Evolutionary conservation across 1,284 basidiomycete species (phyloP), one percentile per base, ranked within the genome.

Genomic region (Ceratobasidium sp.): DNA sequence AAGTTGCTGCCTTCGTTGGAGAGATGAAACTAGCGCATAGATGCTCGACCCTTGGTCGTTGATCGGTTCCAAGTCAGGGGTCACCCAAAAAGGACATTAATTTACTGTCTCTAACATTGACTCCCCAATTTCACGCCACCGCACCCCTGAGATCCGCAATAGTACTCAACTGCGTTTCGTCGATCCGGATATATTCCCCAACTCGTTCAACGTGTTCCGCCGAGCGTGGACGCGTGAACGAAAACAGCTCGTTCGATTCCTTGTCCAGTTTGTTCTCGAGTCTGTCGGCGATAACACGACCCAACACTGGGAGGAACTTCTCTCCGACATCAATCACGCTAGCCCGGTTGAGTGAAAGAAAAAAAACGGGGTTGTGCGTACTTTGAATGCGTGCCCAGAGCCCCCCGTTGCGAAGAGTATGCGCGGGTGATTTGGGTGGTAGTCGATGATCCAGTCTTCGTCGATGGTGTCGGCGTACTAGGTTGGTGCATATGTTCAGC

Each of bases 341-440:
- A 39, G 30, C 23, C 50, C 10, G 14, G 6, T 39, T 39, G 36
- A 64, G 48, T 61, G 41, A 28, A 30, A 32, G 39, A 46, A 52
- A 46, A 48, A 41, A 41, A 64, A 60, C 28, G 34, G 55, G 23
- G 21, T 55, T n/a, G 62, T 2, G 48, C 78, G 70, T 72, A 89
- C 92, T 85, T 94, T 95, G 83, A 88, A 94, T 0, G 88, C 92
- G 80, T 95, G 93, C 0, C 92, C 93, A 76, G 89, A 91, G 5
- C 90, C 93, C 16, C 86, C 90, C 0, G 92, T 93, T 3, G 92
- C 92, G 21, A 94, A 79, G 60, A 92, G 78, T 18, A 95, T 77
- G 0, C 84, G 84, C 10, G 82, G 77, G 77, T 91, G 85, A 5
- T 79, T 78, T 0, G 90, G 88, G 73, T 89, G 84, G 53, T 80